A percentile compares a stretch with the other conserved stretches of the same genome.
phyloP scores from a whole-genome alignment of 192 early-diverging fungal genomes.

The Backusella circina region DNA sequence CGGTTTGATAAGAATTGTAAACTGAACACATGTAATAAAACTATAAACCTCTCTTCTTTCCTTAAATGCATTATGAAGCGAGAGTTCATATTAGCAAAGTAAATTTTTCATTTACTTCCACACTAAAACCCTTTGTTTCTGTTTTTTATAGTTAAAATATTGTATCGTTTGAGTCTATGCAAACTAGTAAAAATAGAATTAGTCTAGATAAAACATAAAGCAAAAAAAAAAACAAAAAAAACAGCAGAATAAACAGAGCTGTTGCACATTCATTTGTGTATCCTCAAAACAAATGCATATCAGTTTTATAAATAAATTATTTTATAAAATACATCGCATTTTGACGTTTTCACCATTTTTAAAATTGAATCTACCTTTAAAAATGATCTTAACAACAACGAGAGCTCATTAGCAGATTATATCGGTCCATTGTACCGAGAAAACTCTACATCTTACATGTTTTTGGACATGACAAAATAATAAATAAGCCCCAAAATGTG shows the following conservation, averaged over 20 bases:
- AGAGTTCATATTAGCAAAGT: background rate
- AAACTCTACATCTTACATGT: background rate
- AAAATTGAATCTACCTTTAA: background rate
- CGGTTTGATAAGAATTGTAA: background rate
- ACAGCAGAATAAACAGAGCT: too few species aligned
- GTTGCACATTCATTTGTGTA: background rate
- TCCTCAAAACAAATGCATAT: too few species aligned
- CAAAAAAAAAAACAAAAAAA: too few species aligned
- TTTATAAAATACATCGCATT: background rate
- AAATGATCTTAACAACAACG: background rate
- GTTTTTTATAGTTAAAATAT: background rate
- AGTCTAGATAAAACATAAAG: too few species aligned
- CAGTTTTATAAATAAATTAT: background rate
- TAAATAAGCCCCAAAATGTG: background rate
- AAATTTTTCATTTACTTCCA: too few species aligned
- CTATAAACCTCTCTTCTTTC: background rate
- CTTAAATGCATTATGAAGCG: background rate
- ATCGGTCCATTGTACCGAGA: background rate
- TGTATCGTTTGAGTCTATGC: too few species aligned
- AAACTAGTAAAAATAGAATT: too few species aligned
- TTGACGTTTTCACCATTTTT: background rate
- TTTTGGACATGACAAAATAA: background rate
- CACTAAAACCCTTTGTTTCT: background rate
- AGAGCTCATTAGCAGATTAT: background rate
- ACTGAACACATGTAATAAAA: background rate